Evolutionary conservation across 208 protist species (phyloP).

Genomic region (Acanthamoeba lenticulata): DNA sequence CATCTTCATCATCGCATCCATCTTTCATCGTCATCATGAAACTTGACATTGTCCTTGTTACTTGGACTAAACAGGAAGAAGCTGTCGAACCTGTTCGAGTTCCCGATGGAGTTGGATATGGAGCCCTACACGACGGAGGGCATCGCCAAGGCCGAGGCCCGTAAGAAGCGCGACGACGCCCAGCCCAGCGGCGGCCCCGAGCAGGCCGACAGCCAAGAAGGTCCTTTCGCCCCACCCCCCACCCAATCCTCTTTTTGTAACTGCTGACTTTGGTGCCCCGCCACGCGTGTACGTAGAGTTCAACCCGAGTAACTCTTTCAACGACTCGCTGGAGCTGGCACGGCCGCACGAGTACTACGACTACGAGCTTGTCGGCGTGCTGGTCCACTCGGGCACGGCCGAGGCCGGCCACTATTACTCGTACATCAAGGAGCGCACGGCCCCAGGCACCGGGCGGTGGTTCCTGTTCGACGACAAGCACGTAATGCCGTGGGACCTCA

Average conservation of each 20-base stretch:
- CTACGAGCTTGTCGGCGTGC: slow-evolving; percentile 54
- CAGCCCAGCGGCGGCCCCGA: background rate
- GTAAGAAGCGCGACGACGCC: background rate
- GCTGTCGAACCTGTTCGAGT: slow-evolving; percentile 40
- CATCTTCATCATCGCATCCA: too few relatives aligned
- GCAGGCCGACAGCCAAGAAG: background rate
- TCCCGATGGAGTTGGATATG: slow-evolving; percentile 61
- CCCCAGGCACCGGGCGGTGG: background rate
- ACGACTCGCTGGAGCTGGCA: background rate
- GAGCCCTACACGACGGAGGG: slow-evolving; percentile 55
- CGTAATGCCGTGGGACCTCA: slow-evolving; percentile 36
- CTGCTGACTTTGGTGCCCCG: too few relatives aligned
- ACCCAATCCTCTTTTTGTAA: background rate
- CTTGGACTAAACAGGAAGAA: background rate
- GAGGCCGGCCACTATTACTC: slow-evolving; percentile 60
- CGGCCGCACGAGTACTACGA: slow-evolving; percentile 35
- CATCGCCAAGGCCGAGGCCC: background rate
- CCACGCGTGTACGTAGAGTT: background rate
- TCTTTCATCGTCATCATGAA: too few relatives aligned
- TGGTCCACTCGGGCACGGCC: slow-evolving; percentile 42
- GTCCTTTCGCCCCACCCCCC: background rate
- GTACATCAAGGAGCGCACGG: slow-evolving; percentile 24
- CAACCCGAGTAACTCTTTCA: background rate
- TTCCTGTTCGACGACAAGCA: slow-evolving; percentile 22
- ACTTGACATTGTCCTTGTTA: too few relatives aligned